A percentile compares a stretch with the other conserved stretches of the same genome.
These are phyloP conservation scores for Rosa persica DNA, from an alignment of 306 rosid genomes.

Conservation along the genomic window DNA sequence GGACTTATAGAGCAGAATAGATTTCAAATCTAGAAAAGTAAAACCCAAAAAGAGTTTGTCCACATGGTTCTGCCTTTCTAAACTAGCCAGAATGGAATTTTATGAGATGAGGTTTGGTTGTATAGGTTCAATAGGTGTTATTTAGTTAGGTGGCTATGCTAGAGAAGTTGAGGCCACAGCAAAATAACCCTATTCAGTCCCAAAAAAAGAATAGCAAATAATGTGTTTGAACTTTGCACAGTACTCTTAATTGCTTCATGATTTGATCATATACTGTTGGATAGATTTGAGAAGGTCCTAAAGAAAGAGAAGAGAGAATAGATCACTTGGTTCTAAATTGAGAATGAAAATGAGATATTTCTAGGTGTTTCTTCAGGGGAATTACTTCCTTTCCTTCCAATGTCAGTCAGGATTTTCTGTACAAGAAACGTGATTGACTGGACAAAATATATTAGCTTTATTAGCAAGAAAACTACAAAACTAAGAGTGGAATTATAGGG, in stretches of 20 bases:
- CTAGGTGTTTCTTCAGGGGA: constrained; percentile 22
- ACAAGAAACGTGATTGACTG: constrained; percentile 58
- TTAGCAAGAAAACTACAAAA: not conserved
- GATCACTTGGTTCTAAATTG: not conserved
- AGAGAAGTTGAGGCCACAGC: constrained; percentile 1
- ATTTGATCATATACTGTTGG: not conserved
- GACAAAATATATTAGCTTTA: constrained; percentile 28
- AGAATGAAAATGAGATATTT: constrained; percentile 2
- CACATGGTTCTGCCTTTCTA: constrained; percentile 30
- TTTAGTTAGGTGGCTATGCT: constrained; percentile 28
- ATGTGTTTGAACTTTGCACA: not conserved
- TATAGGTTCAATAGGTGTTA: constrained; percentile 25
- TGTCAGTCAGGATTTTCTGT: not conserved
- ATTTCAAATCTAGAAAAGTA: constrained; percentile 19
- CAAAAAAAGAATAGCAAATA: not conserved
- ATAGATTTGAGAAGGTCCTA: not conserved
- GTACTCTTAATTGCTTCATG: not conserved
- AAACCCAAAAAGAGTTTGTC: constrained; percentile 32
- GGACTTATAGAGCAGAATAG: constrained; percentile 32
- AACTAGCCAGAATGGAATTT: constrained; percentile 32
- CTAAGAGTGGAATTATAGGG: constrained; percentile 7
- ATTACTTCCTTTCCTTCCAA: constrained; percentile 5
- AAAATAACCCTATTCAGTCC: not conserved
- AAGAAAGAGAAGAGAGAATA: not conserved
- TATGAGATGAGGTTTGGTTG: constrained; percentile 34